Evolutionary conservation across 1,284 basidiomycete genomes (phyloP).

Genomic region (Coniferiporia sulphurascens): DNA sequence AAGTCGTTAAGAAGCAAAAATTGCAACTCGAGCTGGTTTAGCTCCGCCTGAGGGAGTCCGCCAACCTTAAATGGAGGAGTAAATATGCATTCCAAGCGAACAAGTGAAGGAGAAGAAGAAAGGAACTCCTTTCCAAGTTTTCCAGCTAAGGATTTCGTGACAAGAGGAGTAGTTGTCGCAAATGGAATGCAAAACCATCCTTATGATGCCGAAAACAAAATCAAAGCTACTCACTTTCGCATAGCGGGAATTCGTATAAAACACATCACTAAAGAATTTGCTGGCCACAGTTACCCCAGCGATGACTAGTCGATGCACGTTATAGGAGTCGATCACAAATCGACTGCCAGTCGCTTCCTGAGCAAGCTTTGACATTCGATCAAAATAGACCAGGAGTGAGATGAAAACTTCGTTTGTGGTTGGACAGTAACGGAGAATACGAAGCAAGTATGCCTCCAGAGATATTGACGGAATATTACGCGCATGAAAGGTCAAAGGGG

Average conservation of each 20-base stretch:
- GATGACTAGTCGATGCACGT: slow-evolving; percentile 94
- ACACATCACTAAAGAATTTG: slow-evolving; percentile 99
- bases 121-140: too few species aligned
- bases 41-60: slow-evolving; percentile 88
- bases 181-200: too few species aligned
- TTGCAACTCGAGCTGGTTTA: slow-evolving; percentile 96
- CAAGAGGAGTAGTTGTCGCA: not conserved
- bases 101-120: not conserved
- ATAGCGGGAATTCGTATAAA: slow-evolving; percentile 99
- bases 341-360: slow-evolving; percentile 62
- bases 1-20: slow-evolving; percentile 97
- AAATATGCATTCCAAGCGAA: not conserved
- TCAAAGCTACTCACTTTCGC: slow-evolving; percentile 72
- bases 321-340: slow-evolving; percentile 96
- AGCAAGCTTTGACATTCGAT: slow-evolving; percentile 77
- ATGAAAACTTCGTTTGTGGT: slow-evolving; percentile 98
- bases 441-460: slow-evolving; percentile 90
- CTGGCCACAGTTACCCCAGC: slow-evolving; percentile 97
- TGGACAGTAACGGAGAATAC: slow-evolving; percentile 97
- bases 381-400: slow-evolving; percentile 93
- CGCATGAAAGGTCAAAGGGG: slow-evolving; percentile 91
- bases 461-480: slow-evolving; percentile 93
- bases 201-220: not conserved
- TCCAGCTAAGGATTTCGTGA: not conserved
- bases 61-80: slow-evolving; percentile 60